Evolutionary conservation across 148 eudicot genomes (phyloP).

Genomic region (Simmondsia chinensis): DNA sequence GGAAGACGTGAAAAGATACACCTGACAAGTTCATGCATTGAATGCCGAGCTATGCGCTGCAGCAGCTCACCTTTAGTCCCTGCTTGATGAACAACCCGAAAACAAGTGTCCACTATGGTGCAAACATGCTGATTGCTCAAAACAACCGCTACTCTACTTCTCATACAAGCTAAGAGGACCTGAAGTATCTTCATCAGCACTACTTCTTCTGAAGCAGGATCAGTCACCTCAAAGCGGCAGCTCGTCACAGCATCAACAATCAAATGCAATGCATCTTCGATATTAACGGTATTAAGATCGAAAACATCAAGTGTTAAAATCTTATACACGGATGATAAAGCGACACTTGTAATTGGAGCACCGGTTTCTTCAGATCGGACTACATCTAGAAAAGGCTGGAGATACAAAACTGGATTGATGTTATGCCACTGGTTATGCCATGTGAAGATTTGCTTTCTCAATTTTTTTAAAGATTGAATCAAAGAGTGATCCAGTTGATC

Average conservation of each 20-base stretch:
- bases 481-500: conserved; percentile 86
- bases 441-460: conserved; percentile 65
- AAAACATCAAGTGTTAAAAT: conserved; percentile 68
- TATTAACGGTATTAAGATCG: conserved; percentile 48
- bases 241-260: conserved; percentile 90
- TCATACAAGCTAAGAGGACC: conserved; percentile 90
- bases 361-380: conserved; percentile 92
- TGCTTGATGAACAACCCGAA: conserved; percentile 90
- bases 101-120: conserved; percentile 83
- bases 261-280: conserved; percentile 74
- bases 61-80: conserved; percentile 78
- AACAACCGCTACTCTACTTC: conserved; percentile 62
- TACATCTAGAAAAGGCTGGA: conserved; percentile 85
- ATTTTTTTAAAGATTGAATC: conserved; percentile 58
- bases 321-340: conserved; percentile 88
- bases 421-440: conserved; percentile 79
- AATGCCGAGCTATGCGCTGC: conserved; percentile 80
- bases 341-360: conserved; percentile 88
- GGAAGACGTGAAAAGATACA: conserved; percentile 68
- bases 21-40: conserved; percentile 85
- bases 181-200: conserved; percentile 90
- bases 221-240: conserved; percentile 93
- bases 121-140: conserved; percentile 92
- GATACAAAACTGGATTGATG: conserved; percentile 58
- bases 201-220: conserved; percentile 94